Conservation (phyloP, 1,284 basidiomycete species). For the Trichosporon ovoides region DNA sequence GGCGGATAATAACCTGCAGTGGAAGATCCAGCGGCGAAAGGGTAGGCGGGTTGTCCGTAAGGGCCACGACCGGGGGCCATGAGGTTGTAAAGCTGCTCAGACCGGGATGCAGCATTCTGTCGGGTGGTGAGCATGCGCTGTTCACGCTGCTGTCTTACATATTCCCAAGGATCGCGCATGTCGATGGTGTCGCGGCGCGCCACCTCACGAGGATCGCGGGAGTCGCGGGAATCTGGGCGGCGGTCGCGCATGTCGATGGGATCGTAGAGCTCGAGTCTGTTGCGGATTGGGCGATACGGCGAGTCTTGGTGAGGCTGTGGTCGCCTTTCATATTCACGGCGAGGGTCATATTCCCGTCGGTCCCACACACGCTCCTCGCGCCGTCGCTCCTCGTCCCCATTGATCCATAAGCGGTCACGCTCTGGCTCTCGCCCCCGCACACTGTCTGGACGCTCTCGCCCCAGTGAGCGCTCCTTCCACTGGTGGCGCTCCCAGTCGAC, state of each 20-base stretch:
- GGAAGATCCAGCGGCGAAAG: too few species aligned
- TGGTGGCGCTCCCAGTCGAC: constrained; percentile 5
- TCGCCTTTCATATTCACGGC: neutral
- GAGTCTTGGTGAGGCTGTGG: neutral
- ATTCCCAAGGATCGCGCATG: neutral
- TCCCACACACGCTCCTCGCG: constrained; percentile 1
- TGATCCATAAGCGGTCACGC: neutral
- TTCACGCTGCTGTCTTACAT: neutral
- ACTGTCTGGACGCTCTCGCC: neutral
- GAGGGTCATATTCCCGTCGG: neutral
- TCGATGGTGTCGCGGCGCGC: neutral
- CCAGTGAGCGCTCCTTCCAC: neutral
- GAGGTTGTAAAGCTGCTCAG: neutral
- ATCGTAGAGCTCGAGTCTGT: neutral
- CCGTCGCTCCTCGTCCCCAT: neutral
- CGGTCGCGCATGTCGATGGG: neutral
- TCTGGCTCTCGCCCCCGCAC: neutral
- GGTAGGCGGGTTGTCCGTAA: neutral
- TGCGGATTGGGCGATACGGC: neutral
- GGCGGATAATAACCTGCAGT: neutral
- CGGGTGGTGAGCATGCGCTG: neutral
- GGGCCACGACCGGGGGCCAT: neutral
- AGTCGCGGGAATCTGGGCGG: neutral
- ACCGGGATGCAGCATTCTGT: neutral
- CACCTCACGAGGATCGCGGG: neutral